phyloP scores from a whole-genome alignment of 345 rosid genomes.

The Lagerstroemia speciosa region DNA sequence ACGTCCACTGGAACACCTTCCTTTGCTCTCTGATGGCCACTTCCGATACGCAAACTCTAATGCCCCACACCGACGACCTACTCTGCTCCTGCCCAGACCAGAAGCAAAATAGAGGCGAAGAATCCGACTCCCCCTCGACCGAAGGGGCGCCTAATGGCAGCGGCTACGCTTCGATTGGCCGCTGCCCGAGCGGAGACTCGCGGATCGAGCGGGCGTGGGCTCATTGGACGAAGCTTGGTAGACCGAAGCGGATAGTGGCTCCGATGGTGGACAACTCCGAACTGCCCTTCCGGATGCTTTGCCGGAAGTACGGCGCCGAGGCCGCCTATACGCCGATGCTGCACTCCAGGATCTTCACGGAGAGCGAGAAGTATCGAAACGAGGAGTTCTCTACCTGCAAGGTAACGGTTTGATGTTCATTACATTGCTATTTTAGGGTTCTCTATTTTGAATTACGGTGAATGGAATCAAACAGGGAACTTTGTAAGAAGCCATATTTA shows the following conservation, averaged over 20 bases:
- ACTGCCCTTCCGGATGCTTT: conserved; percentile 92
- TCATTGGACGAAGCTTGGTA: conserved; percentile 68
- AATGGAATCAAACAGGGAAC: no score
- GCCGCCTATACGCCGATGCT: conserved; percentile 96
- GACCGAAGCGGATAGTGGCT: conserved; percentile 73
- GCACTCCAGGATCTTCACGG: conserved; percentile 78
- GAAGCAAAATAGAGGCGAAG: conserved; percentile 4
- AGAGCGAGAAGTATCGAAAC: conserved; percentile 65
- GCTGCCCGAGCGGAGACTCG: conserved; percentile 30
- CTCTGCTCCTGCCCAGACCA: conserved; percentile 23
- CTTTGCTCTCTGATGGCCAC: conserved; percentile 30
- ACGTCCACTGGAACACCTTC: neutral
- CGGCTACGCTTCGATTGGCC: conserved; percentile 16
- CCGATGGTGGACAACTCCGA: conserved; percentile 99
- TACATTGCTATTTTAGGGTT: neutral
- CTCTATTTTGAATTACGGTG: no score
- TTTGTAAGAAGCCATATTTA: no score
- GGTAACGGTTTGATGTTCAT: conserved; percentile 24
- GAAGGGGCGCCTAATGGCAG: conserved; percentile 9
- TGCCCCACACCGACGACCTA: conserved; percentile 25
- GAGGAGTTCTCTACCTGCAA: conserved; percentile 82
- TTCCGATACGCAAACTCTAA: neutral
- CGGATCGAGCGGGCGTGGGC: conserved; percentile 70
- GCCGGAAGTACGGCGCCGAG: conserved; percentile 80
- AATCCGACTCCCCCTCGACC: conserved; percentile 7